Conservation (phyloP, 352 stramenopile species). For the Phytophthora litchii region DNA sequence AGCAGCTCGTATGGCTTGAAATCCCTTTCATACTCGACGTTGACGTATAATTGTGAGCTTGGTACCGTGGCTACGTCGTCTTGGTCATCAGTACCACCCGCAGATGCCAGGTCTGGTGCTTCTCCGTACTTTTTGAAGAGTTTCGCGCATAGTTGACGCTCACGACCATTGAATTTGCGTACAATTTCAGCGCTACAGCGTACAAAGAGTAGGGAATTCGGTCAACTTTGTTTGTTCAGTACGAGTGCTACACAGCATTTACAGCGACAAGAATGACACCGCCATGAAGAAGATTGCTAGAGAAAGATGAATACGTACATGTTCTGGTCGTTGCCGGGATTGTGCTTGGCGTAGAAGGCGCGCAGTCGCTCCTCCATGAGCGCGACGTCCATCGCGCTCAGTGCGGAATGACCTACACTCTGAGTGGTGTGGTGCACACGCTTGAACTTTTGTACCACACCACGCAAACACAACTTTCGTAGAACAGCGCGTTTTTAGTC, state of each 20-base stretch:
- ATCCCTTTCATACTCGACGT: slow-evolving; percentile 39
- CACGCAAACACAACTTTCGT: neutral
- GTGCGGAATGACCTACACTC: slow-evolving; percentile 8
- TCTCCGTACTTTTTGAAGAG: slow-evolving; percentile 82
- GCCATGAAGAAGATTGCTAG: neutral
- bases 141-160: slow-evolving; percentile 68
- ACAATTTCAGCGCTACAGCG: slow-evolving; percentile 69
- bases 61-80: neutral
- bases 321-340: slow-evolving; percentile 78
- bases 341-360: slow-evolving; percentile 77
- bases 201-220: neutral
- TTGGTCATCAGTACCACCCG: neutral
- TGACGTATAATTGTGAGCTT: neutral
- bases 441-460: slow-evolving; percentile 19
- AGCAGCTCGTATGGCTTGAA: slow-evolving; percentile 40
- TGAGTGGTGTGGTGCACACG: slow-evolving; percentile 12
- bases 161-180: slow-evolving; percentile 65
- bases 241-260: neutral
- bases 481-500: slow-evolving; percentile 20
- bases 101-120: slow-evolving; percentile 41
- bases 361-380: slow-evolving; percentile 61
- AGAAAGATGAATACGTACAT: slow-evolving; percentile 49
- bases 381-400: slow-evolving; percentile 23
- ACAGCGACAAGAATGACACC: neutral
- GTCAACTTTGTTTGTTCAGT: slow-evolving; percentile 3